Percentiles rank a stretch among this genome's conserved stretches.
Conservation (phyloP, 495 filamentous ascomycete genomes). For the Tuber magnatum region DNA sequence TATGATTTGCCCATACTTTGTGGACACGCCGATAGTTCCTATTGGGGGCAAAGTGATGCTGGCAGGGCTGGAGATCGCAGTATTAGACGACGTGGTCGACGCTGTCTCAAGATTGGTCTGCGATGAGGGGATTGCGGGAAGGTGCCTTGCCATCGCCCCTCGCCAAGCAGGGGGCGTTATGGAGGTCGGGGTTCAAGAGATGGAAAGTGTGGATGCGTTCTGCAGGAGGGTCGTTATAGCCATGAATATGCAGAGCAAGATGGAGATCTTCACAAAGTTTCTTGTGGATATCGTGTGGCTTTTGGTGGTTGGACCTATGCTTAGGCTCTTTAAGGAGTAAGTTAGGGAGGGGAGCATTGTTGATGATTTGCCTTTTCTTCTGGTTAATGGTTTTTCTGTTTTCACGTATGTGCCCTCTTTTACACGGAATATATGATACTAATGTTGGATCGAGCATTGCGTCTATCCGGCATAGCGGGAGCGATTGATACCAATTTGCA, state of each 20-base stretch:
- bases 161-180: slow-evolving; percentile 26
- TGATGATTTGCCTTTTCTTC: background rate
- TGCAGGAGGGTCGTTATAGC: slow-evolving; percentile 30
- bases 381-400: background rate
- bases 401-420: background rate
- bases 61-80: slow-evolving; percentile 50
- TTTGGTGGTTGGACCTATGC: slow-evolving; percentile 16
- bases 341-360: background rate
- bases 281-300: slow-evolving; percentile 23
- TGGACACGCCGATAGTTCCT: slow-evolving; percentile 55
- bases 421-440: background rate
- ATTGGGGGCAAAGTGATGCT: slow-evolving; percentile 45
- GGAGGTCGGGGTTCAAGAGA: slow-evolving; percentile 31
- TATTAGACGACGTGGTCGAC: slow-evolving; percentile 53
- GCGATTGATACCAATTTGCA: background rate
- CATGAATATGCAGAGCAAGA: slow-evolving; percentile 26
- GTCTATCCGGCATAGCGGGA: background rate
- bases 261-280: slow-evolving; percentile 4
- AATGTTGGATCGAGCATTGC: background rate
- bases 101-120: slow-evolving; percentile 40
- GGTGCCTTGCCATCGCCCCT: slow-evolving; percentile 30
- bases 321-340: slow-evolving; percentile 19
- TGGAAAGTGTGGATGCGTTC: slow-evolving; percentile 34
- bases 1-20: slow-evolving; percentile 58
- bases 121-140: slow-evolving; percentile 17